A percentile compares a stretch with the other conserved stretches of the same genome.
phyloP scores from a whole-genome alignment of 2,329 filamentous ascomycete genomes.

The Rhexocercosporidium sp. region DNA sequence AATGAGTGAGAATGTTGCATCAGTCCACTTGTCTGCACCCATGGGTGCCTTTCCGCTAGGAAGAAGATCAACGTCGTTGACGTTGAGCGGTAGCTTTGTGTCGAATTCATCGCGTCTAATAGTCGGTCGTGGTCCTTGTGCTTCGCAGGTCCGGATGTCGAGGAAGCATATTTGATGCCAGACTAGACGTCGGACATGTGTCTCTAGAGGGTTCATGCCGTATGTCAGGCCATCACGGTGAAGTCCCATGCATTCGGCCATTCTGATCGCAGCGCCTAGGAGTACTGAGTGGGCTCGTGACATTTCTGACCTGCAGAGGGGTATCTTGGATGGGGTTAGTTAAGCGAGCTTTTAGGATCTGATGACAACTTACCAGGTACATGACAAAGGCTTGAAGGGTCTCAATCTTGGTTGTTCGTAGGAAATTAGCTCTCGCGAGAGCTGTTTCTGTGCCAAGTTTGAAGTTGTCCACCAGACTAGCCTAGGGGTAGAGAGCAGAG shows the following conservation, averaged over 20 bases:
- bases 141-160: slow-evolving; percentile 76
- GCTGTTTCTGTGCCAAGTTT: slow-evolving; percentile 71
- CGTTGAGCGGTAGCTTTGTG: slow-evolving; percentile 73
- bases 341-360: background rate
- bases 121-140: slow-evolving; percentile 72
- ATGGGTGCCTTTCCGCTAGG: slow-evolving; percentile 49
- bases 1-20: slow-evolving; percentile 70
- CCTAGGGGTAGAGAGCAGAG: slow-evolving; percentile 39
- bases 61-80: slow-evolving; percentile 68
- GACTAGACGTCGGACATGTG: slow-evolving; percentile 71
- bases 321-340: slow-evolving; percentile 55
- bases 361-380: slow-evolving; percentile 66
- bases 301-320: slow-evolving; percentile 73
- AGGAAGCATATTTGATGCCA: slow-evolving; percentile 83
- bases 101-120: slow-evolving; percentile 79
- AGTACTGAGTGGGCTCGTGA: slow-evolving; percentile 76
- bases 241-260: slow-evolving; percentile 79
- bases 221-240: slow-evolving; percentile 70
- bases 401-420: slow-evolving; percentile 74
- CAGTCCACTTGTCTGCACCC: slow-evolving; percentile 61
- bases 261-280: slow-evolving; percentile 71
- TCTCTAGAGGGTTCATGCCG: slow-evolving; percentile 68
- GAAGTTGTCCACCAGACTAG: slow-evolving; percentile 63
- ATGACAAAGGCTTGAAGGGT: slow-evolving; percentile 79
- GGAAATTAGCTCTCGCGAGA: slow-evolving; percentile 70